A percentile compares a stretch with the other conserved stretches of the same genome.
Conservation (phyloP, 441 rosid species). For the Aquilaria agallochum region DNA sequence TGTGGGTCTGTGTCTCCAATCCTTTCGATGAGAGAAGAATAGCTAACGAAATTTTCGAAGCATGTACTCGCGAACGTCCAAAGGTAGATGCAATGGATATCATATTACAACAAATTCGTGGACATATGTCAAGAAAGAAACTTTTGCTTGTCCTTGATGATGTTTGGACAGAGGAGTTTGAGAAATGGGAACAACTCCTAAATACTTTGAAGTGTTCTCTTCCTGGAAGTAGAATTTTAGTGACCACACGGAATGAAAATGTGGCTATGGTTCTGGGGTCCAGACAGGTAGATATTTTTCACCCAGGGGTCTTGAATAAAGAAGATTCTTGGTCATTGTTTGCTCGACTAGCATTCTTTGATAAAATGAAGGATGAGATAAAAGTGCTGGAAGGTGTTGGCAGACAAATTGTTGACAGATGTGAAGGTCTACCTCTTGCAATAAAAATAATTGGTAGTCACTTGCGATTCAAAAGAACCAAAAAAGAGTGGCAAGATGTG, state of each 20-base stretch:
- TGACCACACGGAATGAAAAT: background rate
- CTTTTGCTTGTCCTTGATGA: constrained; percentile 13
- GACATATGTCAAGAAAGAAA: constrained; percentile 1
- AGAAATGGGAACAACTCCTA: background rate
- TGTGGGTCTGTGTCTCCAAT: background rate
- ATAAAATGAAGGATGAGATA: background rate
- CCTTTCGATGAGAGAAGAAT: constrained; percentile 11
- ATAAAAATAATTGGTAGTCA: constrained; percentile 5
- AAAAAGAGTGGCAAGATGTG: constrained; percentile 1
- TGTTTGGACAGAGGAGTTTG: background rate
- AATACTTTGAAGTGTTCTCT: background rate
- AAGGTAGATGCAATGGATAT: background rate
- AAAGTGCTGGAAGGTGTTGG: background rate
- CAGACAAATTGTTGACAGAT: background rate
- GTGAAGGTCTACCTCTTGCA: constrained; percentile 14
- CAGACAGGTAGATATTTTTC: background rate
- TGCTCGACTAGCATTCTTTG: background rate
- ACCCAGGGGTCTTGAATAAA: background rate
- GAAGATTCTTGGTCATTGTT: constrained; percentile 13
- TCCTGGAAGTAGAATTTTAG: background rate
- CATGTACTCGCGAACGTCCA: background rate
- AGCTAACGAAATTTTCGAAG: constrained; percentile 10
- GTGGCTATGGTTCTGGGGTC: background rate
- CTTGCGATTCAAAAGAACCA: constrained; percentile 1
- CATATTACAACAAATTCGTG: background rate